Percentiles rank a stretch among this genome's conserved stretches.
These are phyloP conservation scores for Amanita fuliginea DNA, from an alignment of 768 basidiomycete genomes.

Conservation along the genomic window DNA sequence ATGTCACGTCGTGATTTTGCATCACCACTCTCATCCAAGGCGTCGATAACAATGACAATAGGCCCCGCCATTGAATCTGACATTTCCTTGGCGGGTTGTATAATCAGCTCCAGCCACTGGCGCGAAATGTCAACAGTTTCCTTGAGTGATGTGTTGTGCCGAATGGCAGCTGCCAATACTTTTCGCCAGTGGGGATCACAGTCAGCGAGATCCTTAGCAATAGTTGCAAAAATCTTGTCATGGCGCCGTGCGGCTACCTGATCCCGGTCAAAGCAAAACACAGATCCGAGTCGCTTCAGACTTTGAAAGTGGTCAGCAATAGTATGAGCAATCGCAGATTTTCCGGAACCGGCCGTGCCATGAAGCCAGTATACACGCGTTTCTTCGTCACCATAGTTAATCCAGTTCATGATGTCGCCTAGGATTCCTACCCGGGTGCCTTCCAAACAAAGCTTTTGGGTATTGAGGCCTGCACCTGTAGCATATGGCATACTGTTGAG, in stretches of 20 bases:
- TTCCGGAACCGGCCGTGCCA: background rate
- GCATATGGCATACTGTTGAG: background rate
- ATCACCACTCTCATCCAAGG: too few relatives aligned
- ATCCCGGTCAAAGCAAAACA: too few relatives aligned
- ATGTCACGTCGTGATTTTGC: background rate
- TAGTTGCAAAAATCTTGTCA: too few relatives aligned
- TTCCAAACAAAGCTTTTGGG: slow-evolving; percentile 10
- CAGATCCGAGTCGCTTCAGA: too few relatives aligned
- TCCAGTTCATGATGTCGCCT: slow-evolving; percentile 16
- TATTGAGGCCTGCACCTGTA: background rate
- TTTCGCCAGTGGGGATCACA: too few relatives aligned
- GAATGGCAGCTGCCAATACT: too few relatives aligned
- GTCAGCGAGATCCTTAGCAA: too few relatives aligned
- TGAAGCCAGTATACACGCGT: background rate
- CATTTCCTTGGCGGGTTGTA: background rate
- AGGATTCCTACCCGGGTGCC: slow-evolving; percentile 15
- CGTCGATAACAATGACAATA: too few relatives aligned
- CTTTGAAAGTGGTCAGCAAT: too few relatives aligned
- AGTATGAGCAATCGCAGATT: background rate
- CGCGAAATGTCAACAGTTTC: background rate
- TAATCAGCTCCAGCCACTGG: background rate
- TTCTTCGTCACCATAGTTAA: background rate
- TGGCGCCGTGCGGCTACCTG: too few relatives aligned
- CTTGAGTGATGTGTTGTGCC: background rate
- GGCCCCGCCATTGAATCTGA: background rate